phyloP scores from a whole-genome alignment of 169 alveolate species.

The Cryptosporidium felis region DNA sequence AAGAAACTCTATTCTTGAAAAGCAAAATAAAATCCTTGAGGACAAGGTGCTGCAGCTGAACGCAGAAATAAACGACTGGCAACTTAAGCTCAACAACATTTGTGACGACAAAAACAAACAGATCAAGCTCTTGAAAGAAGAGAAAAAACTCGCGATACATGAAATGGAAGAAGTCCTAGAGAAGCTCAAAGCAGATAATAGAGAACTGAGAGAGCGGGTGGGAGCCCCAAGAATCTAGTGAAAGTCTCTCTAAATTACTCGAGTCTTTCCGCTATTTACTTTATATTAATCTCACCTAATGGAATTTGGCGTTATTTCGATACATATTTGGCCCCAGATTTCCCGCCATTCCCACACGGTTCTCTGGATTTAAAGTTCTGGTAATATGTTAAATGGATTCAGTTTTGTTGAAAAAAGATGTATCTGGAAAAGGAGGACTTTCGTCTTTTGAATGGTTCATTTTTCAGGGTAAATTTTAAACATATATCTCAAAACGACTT shows the following conservation, averaged over 20 bases:
- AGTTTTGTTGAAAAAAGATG: background rate
- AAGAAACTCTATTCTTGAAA: slow-evolving; percentile 7
- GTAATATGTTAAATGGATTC: background rate
- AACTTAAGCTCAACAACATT: slow-evolving; percentile 31
- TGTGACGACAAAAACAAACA: slow-evolving; percentile 53
- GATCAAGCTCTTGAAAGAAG: slow-evolving; percentile 35
- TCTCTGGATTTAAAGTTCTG: background rate
- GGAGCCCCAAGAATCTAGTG: background rate
- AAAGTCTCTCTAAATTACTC: background rate
- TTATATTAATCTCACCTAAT: too few relatives aligned
- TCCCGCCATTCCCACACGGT: slow-evolving; percentile 18
- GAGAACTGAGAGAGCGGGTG: background rate
- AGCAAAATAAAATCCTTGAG: slow-evolving; percentile 9
- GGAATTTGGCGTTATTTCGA: too few relatives aligned
- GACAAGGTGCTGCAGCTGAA: slow-evolving; percentile 22
- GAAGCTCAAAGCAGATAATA: slow-evolving; percentile 20
- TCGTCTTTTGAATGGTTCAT: slow-evolving; percentile 36
- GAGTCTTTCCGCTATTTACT: too few relatives aligned
- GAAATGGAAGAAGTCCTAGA: slow-evolving; percentile 58
- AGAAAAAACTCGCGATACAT: slow-evolving; percentile 13
- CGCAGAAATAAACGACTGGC: slow-evolving; percentile 64
- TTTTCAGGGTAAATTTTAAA: slow-evolving; percentile 39
- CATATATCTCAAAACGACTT: slow-evolving; percentile 1
- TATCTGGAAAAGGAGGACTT: slow-evolving; percentile 29
- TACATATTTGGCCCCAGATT: background rate